phyloP scores from a whole-genome alignment of 805 yeast species.

The Torulaspora microellipsoides region DNA sequence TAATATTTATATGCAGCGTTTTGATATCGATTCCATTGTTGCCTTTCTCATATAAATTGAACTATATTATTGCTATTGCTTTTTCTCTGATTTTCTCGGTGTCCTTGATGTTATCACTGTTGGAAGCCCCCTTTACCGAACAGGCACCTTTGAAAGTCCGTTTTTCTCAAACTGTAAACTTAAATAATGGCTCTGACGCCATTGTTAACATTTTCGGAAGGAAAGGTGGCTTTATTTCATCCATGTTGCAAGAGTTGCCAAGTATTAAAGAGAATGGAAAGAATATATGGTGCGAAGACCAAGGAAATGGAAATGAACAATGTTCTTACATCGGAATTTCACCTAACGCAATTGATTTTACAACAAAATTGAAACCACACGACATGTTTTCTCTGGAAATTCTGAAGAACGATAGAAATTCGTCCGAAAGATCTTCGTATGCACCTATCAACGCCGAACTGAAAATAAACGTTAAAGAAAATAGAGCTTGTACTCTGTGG shows the following conservation, averaged over 20 bases:
- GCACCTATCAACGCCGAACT: constrained; percentile 65
- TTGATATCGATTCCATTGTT: constrained; percentile 47
- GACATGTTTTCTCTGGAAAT: constrained; percentile 47
- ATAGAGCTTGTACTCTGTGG: constrained; percentile 57
- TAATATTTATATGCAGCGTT: constrained; percentile 36
- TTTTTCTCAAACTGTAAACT: constrained; percentile 58
- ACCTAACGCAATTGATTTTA: constrained; percentile 45
- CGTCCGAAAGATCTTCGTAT: constrained; percentile 46
- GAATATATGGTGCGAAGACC: constrained; percentile 35
- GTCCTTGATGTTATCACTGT: constrained; percentile 38
- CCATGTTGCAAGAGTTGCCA: constrained; percentile 58
- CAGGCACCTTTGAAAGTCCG: constrained; percentile 66
- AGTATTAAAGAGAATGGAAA: constrained; percentile 42
- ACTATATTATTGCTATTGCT: constrained; percentile 43
- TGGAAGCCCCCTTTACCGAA: constrained; percentile 54
- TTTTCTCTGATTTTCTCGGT: constrained; percentile 38
- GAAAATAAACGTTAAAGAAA: constrained; percentile 51
- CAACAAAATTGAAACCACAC: constrained; percentile 32
- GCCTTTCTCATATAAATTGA: constrained; percentile 68
- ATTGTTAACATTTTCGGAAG: constrained; percentile 49
- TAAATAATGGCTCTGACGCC: constrained; percentile 35
- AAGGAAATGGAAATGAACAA: constrained; percentile 45
- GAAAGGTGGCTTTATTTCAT: constrained; percentile 40
- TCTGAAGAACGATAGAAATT: constrained; percentile 44
- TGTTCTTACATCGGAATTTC: constrained; percentile 51